Percentiles rank a stretch among this genome's conserved stretches.
Conservation (phyloP, 139 green algal genomes). For the Closterium sp. region DNA sequence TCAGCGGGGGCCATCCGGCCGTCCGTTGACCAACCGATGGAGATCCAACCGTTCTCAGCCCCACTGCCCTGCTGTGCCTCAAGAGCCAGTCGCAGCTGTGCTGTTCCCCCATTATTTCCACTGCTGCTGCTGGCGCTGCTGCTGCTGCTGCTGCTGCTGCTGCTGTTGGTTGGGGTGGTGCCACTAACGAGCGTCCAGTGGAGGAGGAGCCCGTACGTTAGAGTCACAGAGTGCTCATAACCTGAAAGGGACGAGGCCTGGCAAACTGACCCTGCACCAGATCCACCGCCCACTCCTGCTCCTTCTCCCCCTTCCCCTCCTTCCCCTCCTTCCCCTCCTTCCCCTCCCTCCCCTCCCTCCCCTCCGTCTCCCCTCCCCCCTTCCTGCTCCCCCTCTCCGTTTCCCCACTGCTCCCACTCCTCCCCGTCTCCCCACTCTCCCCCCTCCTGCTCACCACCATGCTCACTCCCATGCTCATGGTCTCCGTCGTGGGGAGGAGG, state of each 20-base stretch:
- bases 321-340: not conserved
- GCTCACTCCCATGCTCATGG: not conserved
- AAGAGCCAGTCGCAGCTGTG: not conserved
- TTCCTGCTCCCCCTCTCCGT: not conserved
- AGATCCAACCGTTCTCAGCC: slow-evolving; percentile 6
- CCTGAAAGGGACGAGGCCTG: not conserved
- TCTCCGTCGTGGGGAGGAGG: not conserved
- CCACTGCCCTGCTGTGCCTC: not conserved
- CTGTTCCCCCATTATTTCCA: not conserved
- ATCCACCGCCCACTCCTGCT: not conserved
- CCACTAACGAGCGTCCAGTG: not conserved
- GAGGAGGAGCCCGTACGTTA: not conserved
- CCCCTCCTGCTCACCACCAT: not conserved
- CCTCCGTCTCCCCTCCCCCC: not conserved
- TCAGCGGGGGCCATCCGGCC: slow-evolving; percentile 9
- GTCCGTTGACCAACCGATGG: slow-evolving; percentile 27
- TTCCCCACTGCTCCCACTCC: not conserved
- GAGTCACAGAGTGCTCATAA: not conserved
- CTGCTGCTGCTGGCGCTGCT: not conserved
- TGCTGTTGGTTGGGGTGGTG: not conserved
- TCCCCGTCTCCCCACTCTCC: not conserved
- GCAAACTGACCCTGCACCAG: not conserved
- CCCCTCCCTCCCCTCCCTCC: too few species aligned
- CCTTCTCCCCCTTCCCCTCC: not conserved
- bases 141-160: not conserved